Conservation (phyloP, 78 protist species). For the Polysphondylium violaceum region DNA sequence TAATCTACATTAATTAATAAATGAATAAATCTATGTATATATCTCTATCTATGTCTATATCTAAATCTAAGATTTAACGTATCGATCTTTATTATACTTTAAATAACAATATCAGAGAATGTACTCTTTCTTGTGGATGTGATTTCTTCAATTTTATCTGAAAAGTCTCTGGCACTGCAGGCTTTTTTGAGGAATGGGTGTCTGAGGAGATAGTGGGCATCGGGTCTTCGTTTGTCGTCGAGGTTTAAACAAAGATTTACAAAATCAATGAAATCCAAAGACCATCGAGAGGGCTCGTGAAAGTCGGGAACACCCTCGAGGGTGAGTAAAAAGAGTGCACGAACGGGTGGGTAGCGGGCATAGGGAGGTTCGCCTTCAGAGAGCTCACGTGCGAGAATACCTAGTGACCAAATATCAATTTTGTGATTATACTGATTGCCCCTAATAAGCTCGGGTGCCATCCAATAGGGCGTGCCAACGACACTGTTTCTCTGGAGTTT, state of each 20-base stretch:
- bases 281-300: conserved; percentile 71
- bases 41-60: too few species aligned
- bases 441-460: conserved; percentile 89
- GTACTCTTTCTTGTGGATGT: conserved; percentile 10
- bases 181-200: conserved; percentile 61
- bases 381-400: conserved; percentile 78
- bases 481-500: conserved; percentile 71
- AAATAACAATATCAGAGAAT: conserved; percentile 58
- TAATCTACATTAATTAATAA: too few species aligned
- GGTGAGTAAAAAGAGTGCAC: conserved; percentile 85
- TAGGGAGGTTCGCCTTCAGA: conserved; percentile 85
- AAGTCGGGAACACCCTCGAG: conserved; percentile 85
- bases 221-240: conserved; percentile 76
- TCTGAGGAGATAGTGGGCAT: conserved; percentile 62
- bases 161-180: conserved; percentile 38
- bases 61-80: neutral
- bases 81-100: neutral
- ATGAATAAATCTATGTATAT: too few species aligned
- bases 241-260: conserved; percentile 59
- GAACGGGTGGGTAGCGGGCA: conserved; percentile 77
- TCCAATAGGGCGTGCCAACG: conserved; percentile 93
- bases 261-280: conserved; percentile 71
- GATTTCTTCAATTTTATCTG: conserved; percentile 59
- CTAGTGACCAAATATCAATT: conserved; percentile 81
- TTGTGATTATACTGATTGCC: conserved; percentile 77